Base-by-base conservation (phyloP, 2,329 filamentous ascomycete species). In the Aureobasidium uvarum region DNA sequence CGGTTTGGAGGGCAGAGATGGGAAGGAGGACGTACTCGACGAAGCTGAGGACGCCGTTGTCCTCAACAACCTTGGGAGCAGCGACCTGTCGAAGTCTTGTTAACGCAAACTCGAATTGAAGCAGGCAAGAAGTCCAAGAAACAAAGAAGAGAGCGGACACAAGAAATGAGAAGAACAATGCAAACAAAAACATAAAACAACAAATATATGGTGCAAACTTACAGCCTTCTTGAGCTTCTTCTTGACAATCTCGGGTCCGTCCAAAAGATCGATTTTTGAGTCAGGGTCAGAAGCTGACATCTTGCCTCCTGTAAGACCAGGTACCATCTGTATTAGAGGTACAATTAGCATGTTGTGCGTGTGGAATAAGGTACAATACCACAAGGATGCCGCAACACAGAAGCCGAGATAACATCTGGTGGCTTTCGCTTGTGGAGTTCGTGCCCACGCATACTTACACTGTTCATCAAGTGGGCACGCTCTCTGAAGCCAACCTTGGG, bases 21-120 rank as follows among this genome's bases (percentile, higher is more conserved):
- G 92, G 92, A 11, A 99, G 84, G 38, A 98, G 82, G 36, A 97
- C 91, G 74, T 86, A 91, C 77, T 98, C 91, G 23, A 95, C 88
- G 68, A 98, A 93, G 2, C 89, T 86, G 60, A 98, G 80, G 14
- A 98, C 81, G 23, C 94, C 95, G 74, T 98, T 98, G 36, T 89
- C 90, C 71, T 96, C 91, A 5, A 91, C 83, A 31, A 89, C 83
- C 72, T 87, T 86, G 38, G 92, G 92, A 18, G 86, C 85, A 25
- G 90, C 90, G 68, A 89, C 86, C 78, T 97, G 97, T 74, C 88
- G 88, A 62, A 96, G 82, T 23, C 14, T 25, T 18, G 39, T 31
- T 23, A 31, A 14, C 4, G 14, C 13, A 18, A 2, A 25, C 5
- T 23, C 43, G 8, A 2, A 45, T 6, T 11, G 20, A 45, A 23